phyloP scores from a whole-genome alignment of 2,329 filamentous ascomycete species.

The Dendrostoma leiphaemia region DNA sequence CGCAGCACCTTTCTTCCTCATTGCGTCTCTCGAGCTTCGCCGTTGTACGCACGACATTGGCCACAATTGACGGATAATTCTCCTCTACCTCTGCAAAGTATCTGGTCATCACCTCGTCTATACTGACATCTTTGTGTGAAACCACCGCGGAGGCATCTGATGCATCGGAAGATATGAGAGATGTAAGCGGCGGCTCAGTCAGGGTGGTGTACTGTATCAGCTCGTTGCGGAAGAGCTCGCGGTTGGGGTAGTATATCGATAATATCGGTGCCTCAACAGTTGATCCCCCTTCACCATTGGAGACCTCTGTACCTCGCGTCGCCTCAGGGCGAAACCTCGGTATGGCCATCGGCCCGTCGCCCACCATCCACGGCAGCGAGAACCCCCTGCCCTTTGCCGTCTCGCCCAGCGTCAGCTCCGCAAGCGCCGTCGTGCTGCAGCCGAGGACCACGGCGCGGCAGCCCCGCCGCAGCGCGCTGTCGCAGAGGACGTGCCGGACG shows the following conservation, averaged over 20 bases:
- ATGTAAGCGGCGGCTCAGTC: conserved; percentile 48
- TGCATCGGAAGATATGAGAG: conserved; percentile 39
- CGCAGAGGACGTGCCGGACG: conserved; percentile 67
- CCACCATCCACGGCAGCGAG: conserved; percentile 75
- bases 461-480: conserved; percentile 54
- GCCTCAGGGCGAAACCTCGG: conserved; percentile 19
- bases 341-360: conserved; percentile 61
- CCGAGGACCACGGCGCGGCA: conserved; percentile 78
- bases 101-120: conserved; percentile 84
- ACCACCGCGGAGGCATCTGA: conserved; percentile 39
- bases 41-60: conserved; percentile 92
- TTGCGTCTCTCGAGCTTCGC: conserved; percentile 65
- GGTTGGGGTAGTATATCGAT: conserved; percentile 71
- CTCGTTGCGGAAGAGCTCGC: conserved; percentile 83
- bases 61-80: conserved; percentile 86
- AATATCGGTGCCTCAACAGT: conserved; percentile 18
- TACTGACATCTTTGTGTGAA: conserved; percentile 75
- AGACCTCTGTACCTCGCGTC: conserved; percentile 9
- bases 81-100: conserved; percentile 87
- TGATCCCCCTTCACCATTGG: conserved; percentile 7
- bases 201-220: conserved; percentile 64
- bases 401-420: conserved; percentile 80
- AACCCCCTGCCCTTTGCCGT: conserved; percentile 90
- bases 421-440: conserved; percentile 83
- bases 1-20: conserved; percentile 45